These are phyloP conservation scores for Testicularia cyperi DNA, from an alignment of 1,284 basidiomycete species.

Conservation along the genomic window DNA sequence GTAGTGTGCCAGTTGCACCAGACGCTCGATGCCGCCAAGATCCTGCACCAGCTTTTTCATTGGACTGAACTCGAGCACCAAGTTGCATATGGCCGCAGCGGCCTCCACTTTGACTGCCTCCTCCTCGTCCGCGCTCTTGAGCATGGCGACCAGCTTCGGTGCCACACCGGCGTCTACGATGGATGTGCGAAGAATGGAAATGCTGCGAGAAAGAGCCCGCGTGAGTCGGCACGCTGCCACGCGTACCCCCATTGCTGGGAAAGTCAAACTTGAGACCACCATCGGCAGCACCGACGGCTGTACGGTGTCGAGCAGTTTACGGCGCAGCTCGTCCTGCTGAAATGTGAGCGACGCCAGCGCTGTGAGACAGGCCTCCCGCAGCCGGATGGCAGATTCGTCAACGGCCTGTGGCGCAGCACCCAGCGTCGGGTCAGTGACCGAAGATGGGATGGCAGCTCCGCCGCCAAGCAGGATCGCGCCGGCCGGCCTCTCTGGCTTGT, in stretches of 20 bases:
- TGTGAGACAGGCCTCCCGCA: constrained; percentile 45
- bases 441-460: constrained; percentile 8
- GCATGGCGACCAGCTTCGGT: constrained; percentile 36
- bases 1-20: constrained; percentile 30
- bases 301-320: constrained; percentile 39
- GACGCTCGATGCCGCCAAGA: constrained; percentile 34
- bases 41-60: constrained; percentile 50
- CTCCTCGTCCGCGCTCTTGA: constrained; percentile 35
- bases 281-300: constrained; percentile 40
- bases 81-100: constrained; percentile 49
- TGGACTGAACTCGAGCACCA: constrained; percentile 53
- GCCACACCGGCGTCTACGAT: constrained; percentile 54
- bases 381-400: constrained; percentile 40
- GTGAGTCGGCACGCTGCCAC: constrained; percentile 49
- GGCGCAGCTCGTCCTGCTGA: constrained; percentile 46
- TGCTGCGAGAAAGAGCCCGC: constrained; percentile 46
- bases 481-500: too few species aligned
- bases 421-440: constrained; percentile 8
- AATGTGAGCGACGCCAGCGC: constrained; percentile 46
- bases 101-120: constrained; percentile 46
- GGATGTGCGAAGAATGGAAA: constrained; percentile 49
- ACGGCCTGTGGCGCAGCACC: constrained; percentile 21
- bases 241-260: constrained; percentile 45
- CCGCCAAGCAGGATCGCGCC: constrained; percentile 5
- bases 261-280: constrained; percentile 38